Percentiles rank a stretch among this genome's conserved stretches.
Evolutionary conservation across 2,329 filamentous ascomycete species (phyloP).

Genomic region (Xylariaceae sp.): DNA sequence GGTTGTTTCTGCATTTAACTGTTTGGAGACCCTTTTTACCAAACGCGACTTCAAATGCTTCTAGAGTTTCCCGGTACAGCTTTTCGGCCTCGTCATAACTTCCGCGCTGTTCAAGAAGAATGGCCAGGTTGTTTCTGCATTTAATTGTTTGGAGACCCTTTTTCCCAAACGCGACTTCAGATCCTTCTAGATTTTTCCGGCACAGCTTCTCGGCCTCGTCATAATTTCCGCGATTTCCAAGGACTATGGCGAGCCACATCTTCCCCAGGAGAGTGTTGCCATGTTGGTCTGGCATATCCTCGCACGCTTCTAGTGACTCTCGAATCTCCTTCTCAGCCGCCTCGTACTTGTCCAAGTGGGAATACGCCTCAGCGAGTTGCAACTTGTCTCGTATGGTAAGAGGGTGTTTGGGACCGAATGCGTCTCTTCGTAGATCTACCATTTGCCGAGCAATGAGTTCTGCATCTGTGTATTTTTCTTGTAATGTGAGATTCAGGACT

Average conservation of each 20-base stretch:
- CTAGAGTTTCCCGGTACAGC: not conserved
- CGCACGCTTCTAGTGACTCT: not conserved
- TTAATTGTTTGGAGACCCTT: not conserved
- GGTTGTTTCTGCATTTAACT: no score
- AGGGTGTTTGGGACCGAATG: not conserved
- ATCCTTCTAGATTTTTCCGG: not conserved
- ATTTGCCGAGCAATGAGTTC: not conserved
- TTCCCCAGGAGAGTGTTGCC: not conserved
- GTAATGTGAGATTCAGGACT: no score
- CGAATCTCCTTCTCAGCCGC: not conserved
- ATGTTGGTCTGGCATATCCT: not conserved
- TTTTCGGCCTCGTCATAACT: not conserved
- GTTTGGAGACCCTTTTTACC: not conserved
- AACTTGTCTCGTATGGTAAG: not conserved
- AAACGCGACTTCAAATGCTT: not conserved
- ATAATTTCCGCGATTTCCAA: not conserved
- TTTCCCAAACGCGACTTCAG: not conserved
- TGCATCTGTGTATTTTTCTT: not conserved
- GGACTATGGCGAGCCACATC: not conserved
- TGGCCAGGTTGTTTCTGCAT: not conserved
- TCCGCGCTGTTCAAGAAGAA: not conserved
- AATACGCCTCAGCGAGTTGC: no score
- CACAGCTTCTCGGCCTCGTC: not conserved
- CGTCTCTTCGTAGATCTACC: not conserved
- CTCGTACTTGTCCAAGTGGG: not conserved